Conservation (phyloP, 495 filamentous ascomycete genomes). For the Cairneyella variabilis region DNA sequence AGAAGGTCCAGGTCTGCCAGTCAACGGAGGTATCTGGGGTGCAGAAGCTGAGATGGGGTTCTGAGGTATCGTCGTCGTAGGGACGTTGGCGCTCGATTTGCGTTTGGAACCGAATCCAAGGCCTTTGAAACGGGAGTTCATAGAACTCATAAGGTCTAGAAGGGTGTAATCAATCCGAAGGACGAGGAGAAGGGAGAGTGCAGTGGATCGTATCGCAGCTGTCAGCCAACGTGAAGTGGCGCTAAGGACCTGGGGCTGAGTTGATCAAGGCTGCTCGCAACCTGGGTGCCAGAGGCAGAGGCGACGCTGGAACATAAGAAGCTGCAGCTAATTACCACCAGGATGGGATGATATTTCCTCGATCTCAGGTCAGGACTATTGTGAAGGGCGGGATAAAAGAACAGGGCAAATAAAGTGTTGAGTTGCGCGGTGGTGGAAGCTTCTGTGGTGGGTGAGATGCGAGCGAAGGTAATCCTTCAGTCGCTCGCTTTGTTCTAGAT, state of each 20-base stretch:
- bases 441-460: too few relatives aligned
- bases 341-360: too few relatives aligned
- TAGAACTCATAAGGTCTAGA: conserved; percentile 53
- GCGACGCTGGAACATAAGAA: too few relatives aligned
- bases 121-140: conserved; percentile 58
- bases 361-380: too few relatives aligned
- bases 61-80: conserved; percentile 8
- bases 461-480: too few relatives aligned
- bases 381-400: too few relatives aligned
- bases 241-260: neutral
- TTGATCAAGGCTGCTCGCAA: neutral
- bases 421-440: too few relatives aligned
- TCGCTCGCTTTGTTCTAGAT: too few relatives aligned
- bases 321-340: too few relatives aligned
- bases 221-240: neutral
- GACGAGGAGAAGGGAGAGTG: neutral
- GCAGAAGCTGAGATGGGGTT: conserved; percentile 34
- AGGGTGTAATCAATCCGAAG: conserved; percentile 9
- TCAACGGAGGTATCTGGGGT: conserved; percentile 37
- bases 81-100: conserved; percentile 24
- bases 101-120: conserved; percentile 41
- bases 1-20: conserved; percentile 24
- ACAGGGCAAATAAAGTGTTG: too few relatives aligned
- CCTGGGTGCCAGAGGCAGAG: neutral
- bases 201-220: neutral